Conservation (phyloP, 2,329 filamentous ascomycete genomes). For the Torrubiella hemipterigena region DNA sequence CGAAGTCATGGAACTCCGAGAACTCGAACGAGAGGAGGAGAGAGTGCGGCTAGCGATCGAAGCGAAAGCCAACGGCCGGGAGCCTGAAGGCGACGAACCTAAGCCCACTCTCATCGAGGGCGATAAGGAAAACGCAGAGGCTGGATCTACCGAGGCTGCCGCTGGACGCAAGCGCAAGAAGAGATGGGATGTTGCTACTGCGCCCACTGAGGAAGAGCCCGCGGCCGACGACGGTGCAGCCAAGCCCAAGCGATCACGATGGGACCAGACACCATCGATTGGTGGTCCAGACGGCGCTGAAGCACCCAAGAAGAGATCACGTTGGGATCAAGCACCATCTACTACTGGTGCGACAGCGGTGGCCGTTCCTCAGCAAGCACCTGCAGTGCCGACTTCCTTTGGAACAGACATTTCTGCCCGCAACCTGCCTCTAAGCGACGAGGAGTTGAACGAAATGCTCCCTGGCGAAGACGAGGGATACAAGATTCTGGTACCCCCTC, state of each 20-base stretch:
- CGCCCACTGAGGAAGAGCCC: conserved; percentile 36
- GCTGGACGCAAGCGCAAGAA: conserved; percentile 76
- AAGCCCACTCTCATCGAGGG: conserved; percentile 62
- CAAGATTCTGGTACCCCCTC: conserved; percentile 79
- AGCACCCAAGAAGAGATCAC: conserved; percentile 61
- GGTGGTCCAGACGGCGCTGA: conserved; percentile 45
- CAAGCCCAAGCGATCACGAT: conserved; percentile 68
- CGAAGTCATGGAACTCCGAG: conserved; percentile 80
- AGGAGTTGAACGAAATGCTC: conserved; percentile 85
- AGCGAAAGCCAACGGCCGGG: conserved; percentile 52
- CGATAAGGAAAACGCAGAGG: conserved; percentile 63
- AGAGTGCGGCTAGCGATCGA: conserved; percentile 70
- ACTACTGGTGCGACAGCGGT: conserved; percentile 69
- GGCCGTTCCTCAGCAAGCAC: conserved; percentile 57
- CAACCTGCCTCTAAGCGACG: conserved; percentile 76
- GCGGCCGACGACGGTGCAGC: conserved; percentile 37
- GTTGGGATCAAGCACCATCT: conserved; percentile 85
- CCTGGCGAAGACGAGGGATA: conserved; percentile 84
- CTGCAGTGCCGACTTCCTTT: conserved; percentile 48
- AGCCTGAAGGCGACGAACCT: conserved; percentile 50
- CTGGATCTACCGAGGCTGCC: conserved; percentile 52
- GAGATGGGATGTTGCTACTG: conserved; percentile 73
- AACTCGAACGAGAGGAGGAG: conserved; percentile 88
- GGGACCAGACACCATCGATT: conserved; percentile 68
- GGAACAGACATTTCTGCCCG: conserved; percentile 71